These are phyloP conservation scores for Phytophthora megakarya DNA, from an alignment of 352 stramenopile genomes.

Conservation along the genomic window DNA sequence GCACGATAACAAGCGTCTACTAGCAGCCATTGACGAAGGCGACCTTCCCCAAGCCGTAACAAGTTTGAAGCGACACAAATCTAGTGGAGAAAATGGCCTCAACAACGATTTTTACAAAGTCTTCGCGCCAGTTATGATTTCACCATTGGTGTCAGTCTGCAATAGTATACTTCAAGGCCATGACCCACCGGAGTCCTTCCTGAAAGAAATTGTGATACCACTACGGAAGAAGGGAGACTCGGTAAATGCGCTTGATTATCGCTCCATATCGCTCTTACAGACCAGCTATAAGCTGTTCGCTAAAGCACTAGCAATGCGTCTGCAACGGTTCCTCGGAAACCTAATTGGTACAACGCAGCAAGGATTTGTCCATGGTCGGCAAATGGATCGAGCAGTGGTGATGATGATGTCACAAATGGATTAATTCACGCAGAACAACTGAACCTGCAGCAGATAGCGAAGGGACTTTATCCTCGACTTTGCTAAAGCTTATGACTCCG, in stretches of 20 bases:
- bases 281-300: conserved; percentile 10
- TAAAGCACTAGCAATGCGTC: not conserved
- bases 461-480: conserved; percentile 4
- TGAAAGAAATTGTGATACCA: not conserved
- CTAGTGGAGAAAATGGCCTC: not conserved
- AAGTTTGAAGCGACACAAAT: not conserved
- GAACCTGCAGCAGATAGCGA: not conserved
- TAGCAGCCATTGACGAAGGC: not conserved
- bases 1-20: not conserved
- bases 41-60: not conserved
- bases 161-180: not conserved
- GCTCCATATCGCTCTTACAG: not conserved
- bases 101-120: not conserved
- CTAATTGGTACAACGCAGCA: conserved; percentile 5
- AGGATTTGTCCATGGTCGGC: conserved; percentile 4
- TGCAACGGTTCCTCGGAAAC: not conserved
- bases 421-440: not conserved
- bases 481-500: conserved; percentile 3
- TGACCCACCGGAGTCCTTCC: conserved; percentile 1
- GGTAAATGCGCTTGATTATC: not conserved
- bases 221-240: conserved; percentile 9
- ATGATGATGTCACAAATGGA: conserved; percentile 2
- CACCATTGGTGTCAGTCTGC: not conserved
- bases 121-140: not conserved
- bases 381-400: not conserved